Conservation (phyloP, 140 eudicot genomes). For the Ambrosia hybrid region DNA sequence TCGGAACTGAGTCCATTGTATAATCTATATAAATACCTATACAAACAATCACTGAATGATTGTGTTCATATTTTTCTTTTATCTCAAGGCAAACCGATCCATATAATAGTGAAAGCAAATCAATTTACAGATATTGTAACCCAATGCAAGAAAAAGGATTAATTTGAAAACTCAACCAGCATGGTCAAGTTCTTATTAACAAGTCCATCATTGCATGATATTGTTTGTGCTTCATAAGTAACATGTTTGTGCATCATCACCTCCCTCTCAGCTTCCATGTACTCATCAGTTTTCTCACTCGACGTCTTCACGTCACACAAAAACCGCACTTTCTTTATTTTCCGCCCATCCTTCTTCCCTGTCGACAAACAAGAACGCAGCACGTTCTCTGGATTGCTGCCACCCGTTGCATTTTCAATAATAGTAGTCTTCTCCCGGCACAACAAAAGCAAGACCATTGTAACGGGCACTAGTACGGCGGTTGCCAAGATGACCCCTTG, state of each 20-base stretch:
- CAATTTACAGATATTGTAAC: neutral
- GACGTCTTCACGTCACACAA: conserved; percentile 47
- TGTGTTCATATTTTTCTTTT: too few species aligned
- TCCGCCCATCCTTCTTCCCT: conserved; percentile 37
- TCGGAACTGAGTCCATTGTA: too few species aligned
- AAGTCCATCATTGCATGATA: conserved; percentile 15
- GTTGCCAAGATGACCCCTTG: conserved; percentile 57
- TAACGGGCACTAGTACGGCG: conserved; percentile 53
- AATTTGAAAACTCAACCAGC: conserved; percentile 11
- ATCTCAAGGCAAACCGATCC: too few species aligned
- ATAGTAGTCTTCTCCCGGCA: conserved; percentile 30
- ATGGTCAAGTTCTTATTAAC: conserved; percentile 8
- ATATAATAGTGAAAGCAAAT: neutral
- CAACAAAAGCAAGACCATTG: conserved; percentile 45
- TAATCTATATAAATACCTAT: too few species aligned
- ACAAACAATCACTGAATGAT: too few species aligned
- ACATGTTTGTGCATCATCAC: conserved; percentile 14
- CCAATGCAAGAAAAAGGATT: neutral
- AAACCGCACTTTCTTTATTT: conserved; percentile 61
- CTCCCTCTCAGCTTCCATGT: conserved; percentile 21
- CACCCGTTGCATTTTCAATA: neutral
- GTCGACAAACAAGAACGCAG: conserved; percentile 56
- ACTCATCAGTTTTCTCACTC: conserved; percentile 24
- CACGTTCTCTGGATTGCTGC: neutral
- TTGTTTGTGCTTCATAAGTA: conserved; percentile 15